These are phyloP conservation scores for Pythium myriotylum DNA, from an alignment of 352 stramenopile genomes.

Conservation along the genomic window DNA sequence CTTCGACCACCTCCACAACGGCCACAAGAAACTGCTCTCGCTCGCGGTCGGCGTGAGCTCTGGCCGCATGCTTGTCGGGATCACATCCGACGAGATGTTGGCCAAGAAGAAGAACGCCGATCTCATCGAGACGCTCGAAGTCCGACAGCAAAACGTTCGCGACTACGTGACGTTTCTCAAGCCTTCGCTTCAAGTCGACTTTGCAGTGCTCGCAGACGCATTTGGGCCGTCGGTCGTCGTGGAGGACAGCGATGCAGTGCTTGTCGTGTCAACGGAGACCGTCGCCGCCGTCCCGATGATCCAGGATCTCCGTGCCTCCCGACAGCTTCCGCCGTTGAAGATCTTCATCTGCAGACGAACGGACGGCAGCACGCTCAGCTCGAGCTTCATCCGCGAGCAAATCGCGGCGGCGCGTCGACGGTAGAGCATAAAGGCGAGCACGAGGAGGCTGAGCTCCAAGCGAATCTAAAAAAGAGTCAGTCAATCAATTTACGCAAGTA, in stretches of 20 bases:
- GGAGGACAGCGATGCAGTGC: conserved; percentile 50
- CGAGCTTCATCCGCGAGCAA: conserved; percentile 77
- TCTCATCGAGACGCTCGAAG: conserved; percentile 67
- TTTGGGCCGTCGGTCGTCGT: conserved; percentile 86
- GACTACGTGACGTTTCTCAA: conserved; percentile 71
- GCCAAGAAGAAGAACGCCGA: conserved; percentile 71
- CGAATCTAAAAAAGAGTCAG: no score
- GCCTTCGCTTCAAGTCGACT: conserved; percentile 56
- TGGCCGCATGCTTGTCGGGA: conserved; percentile 62
- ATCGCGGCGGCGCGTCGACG: conserved; percentile 33
- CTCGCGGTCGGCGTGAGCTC: conserved; percentile 64
- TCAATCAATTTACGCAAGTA: no score
- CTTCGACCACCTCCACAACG: conserved; percentile 92
- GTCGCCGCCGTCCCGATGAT: conserved; percentile 12
- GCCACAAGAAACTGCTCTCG: conserved; percentile 90
- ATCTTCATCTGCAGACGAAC: conserved; percentile 85
- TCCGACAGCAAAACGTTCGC: conserved; percentile 56
- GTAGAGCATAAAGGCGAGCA: no score
- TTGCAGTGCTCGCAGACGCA: conserved; percentile 83
- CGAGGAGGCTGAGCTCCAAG: no score
- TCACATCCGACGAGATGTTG: conserved; percentile 83
- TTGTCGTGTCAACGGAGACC: conserved; percentile 70
- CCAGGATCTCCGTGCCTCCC: conserved; percentile 17
- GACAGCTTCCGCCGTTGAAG: conserved; percentile 54
- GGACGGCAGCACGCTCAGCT: conserved; percentile 83